Base-by-base conservation (phyloP, 1,284 basidiomycete species). In the Ustilago vetiveriae region DNA sequence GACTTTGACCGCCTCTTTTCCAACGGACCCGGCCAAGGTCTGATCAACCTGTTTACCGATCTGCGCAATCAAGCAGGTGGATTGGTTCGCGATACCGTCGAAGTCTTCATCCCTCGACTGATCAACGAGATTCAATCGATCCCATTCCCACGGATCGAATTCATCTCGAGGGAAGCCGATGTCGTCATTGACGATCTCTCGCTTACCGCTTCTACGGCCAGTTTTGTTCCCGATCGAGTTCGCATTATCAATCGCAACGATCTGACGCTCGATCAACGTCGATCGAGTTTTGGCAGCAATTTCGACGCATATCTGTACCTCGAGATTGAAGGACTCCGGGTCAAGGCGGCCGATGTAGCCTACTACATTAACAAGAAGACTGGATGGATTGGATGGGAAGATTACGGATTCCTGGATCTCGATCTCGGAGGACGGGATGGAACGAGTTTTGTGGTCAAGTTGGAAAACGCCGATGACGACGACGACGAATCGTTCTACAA, bases 401-500 rank as follows among this genome's bases (percentile, higher is more conserved):
- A 84, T 59, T 81, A 82, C 33, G 84, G 84, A 58, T 62, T 85
- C 3, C 80, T 85, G 50, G 84, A 83, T 72, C 73, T 85, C 60
- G 76, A 82, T 27, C 83, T 85, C 42, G 84, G 84, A 19, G 79
- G 72, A 13, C 44, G 81, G 19, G 69, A 84, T 59, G 82, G 83
- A 32, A 81, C 83, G 54, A 75, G 75, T 16, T 83, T 85, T 62
- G 84, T 84, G 35, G 83, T 84, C 57, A 83, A 83, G 29, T 77
- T 85, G 46, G 83, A 84, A 74, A 84, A 84, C 55, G 84, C 84
- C 30, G 74, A 79, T 35, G 83, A 84, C 48, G 77, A 81, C 6
- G 84, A 85, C 65, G 70, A 76, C 44, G 84, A 85, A 79, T 81
- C 83, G 14, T 85, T 83, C 83, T 85, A 85, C 79, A 82, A 81